Conservation (phyloP, 371 early-diverging fungal genomes). For the Smittium culicis region DNA sequence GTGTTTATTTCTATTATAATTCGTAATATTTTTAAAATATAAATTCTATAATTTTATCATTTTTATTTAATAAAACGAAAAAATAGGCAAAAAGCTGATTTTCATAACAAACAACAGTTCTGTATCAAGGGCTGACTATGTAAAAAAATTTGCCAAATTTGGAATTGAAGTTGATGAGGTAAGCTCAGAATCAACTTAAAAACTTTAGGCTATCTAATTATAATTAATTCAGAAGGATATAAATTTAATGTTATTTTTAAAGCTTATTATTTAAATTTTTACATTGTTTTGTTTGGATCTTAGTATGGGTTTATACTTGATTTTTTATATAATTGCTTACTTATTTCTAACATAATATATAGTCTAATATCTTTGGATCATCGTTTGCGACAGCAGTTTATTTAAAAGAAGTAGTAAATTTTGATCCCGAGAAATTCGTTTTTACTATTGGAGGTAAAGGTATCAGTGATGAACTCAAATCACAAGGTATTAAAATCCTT, state of each 20-base stretch:
- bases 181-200: no score
- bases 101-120: constrained; percentile 96
- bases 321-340: no score
- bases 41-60: no score
- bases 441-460: constrained; percentile 86
- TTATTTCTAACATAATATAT: no score
- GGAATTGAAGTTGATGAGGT: constrained; percentile 57
- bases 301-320: no score
- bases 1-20: background rate
- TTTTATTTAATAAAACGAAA: no score
- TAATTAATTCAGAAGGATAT: no score
- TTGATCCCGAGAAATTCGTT: constrained; percentile 70
- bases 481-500: constrained; percentile 44
- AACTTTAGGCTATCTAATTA: no score
- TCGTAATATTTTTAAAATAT: constrained; percentile 5
- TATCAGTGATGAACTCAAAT: constrained; percentile 67
- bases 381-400: constrained; percentile 89
- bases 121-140: constrained; percentile 64
- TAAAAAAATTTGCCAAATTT: constrained; percentile 62
- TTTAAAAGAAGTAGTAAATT: constrained; percentile 57
- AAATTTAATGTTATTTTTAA: no score
- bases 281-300: no score
- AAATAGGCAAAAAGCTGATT: constrained; percentile 68
- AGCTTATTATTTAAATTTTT: no score
- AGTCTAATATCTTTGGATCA: constrained; percentile 89